Base-by-base conservation (phyloP, 2,329 filamentous ascomycete species). In the Fusarium setosum region DNA sequence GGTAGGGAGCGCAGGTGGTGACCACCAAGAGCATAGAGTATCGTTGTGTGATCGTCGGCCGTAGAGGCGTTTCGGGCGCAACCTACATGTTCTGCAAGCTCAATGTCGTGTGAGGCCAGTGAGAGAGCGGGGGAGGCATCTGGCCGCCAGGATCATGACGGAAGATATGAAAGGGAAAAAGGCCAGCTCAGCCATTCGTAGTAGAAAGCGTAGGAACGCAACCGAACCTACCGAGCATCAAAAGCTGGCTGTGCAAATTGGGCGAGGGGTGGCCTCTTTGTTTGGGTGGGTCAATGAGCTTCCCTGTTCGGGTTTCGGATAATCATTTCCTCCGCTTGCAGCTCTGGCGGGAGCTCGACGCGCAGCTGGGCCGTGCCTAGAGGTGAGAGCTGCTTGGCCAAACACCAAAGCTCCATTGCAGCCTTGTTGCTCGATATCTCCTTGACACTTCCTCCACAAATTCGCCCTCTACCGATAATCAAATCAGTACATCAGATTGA, bases 361-460 rank as follows among this genome's bases (percentile, higher is more conserved):
- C 76, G 76, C 75, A 78, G 76, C 75, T 77, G 69, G 68, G 71
- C 69, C 62, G 74, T 78, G 76, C 76, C 76, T 78, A 70, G 72
- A 69, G 68, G 67, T 63, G 68, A 67, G 63, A 69, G 71, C 69
- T 70, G 69, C 67, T 64, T 67, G 71, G 69, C 69, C 70, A 70
- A 74, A 74, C 73, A 74, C 64, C 71, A 72, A 65, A 78, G 76
- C 75, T 76, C 71, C 68, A 71, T 69, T 71, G 64, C 58, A 73
- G 68, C 73, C 70, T 73, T 67, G 61, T 72, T 55, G 59, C 38
- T 67, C 54, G 68, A 72, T 70, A 67, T 67, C 63, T 64, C 52
- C 48, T 61, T 51, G 60, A 49, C 63, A 67, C 62, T 61, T 62
- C n/a, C n/a, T n/a, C 59, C 55, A 64, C 71, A 71, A 66, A 68